A percentile compares a stretch with the other conserved stretches of the same genome.
These are phyloP conservation scores for Penstemon newberryi DNA, from an alignment of 257 asterid genomes.

Conservation along the genomic window DNA sequence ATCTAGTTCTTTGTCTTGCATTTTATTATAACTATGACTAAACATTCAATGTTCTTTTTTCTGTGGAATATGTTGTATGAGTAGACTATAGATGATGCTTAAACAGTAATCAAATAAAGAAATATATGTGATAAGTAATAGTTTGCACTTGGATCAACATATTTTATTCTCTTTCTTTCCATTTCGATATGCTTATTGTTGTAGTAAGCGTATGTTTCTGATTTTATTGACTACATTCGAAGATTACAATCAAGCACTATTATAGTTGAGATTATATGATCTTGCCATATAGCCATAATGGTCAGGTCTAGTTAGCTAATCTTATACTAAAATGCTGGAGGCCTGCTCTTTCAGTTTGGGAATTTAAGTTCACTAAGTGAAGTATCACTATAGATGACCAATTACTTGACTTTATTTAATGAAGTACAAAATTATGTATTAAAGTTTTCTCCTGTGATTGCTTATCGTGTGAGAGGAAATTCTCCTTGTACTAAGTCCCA, in stretches of 20 bases:
- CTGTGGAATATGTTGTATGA: not conserved
- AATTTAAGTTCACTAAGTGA: no score
- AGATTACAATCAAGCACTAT: not conserved
- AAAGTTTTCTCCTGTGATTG: not conserved
- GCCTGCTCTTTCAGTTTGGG: no score
- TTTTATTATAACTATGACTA: not conserved
- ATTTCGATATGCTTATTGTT: not conserved
- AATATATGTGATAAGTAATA: no score
- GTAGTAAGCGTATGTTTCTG: not conserved
- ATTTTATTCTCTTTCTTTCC: not conserved
- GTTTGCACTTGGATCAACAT: not conserved
- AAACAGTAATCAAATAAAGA: not conserved
- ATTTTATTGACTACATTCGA: not conserved
- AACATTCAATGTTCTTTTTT: not conserved
- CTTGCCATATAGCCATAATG: not conserved
- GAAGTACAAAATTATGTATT: not conserved
- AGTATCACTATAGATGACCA: not conserved
- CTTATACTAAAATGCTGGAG: not conserved
- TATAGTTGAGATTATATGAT: not conserved
- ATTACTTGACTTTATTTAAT: not conserved
- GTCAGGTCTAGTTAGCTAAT: not conserved
- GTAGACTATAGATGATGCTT: no score
- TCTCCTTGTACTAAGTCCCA: not conserved
- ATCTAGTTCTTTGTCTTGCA: not conserved
- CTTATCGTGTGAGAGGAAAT: not conserved